Evolutionary conservation across 2,329 filamentous ascomycete species (phyloP).

Genomic region (Aureobasidium lini): DNA sequence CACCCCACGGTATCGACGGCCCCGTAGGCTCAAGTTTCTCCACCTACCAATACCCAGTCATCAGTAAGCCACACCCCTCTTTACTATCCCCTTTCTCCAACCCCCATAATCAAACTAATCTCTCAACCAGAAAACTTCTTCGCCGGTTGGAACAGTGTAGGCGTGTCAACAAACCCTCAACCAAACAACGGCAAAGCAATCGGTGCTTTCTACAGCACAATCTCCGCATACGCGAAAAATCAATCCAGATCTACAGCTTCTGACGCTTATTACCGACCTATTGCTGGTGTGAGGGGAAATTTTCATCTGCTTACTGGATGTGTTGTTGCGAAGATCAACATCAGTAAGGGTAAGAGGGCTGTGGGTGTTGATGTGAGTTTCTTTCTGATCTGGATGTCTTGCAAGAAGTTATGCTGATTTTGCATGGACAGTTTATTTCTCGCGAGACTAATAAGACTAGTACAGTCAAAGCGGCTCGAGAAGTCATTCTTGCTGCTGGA

Average conservation of each 20-base stretch:
- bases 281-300: conserved; percentile 25
- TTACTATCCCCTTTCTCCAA: not conserved
- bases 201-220: conserved; percentile 31
- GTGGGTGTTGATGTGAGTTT: not conserved
- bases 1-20: conserved; percentile 16
- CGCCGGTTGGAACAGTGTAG: conserved; percentile 17
- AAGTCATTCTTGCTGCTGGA: conserved; percentile 31
- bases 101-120: not conserved
- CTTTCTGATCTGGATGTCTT: too few species aligned
- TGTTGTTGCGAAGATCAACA: conserved; percentile 17
- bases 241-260: conserved; percentile 30
- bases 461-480: conserved; percentile 15
- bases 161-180: conserved; percentile 16
- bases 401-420: not conserved
- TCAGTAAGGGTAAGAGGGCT: not conserved
- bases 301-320: conserved; percentile 24
- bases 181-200: conserved; percentile 18
- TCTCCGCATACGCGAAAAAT: conserved; percentile 27
- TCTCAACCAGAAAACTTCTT: conserved; percentile 11
- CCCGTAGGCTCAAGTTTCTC: conserved; percentile 19
- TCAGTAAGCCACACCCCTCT: conserved; percentile 13
- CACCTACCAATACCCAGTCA: conserved; percentile 19
- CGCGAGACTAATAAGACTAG: not conserved
- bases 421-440: conserved; percentile 14
- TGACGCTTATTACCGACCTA: conserved; percentile 26